Conservation (phyloP, 2,329 filamentous ascomycete genomes). For the Apiospora koreana region DNA sequence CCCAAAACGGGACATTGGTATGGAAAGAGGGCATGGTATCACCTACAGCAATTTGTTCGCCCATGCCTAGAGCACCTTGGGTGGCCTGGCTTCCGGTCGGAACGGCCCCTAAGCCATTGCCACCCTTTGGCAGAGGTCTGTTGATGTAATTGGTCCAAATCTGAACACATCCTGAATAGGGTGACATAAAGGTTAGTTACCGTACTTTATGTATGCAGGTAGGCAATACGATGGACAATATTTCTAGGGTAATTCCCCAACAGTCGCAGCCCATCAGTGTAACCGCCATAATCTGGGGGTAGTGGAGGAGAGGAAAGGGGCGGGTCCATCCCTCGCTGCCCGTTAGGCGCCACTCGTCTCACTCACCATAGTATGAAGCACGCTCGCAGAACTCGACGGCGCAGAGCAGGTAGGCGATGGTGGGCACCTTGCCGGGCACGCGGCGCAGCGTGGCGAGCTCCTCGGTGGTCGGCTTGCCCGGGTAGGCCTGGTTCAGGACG, state of each 20-base stretch:
- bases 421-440: constrained; percentile 51
- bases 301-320: not conserved
- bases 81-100: constrained; percentile 43
- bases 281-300: not conserved
- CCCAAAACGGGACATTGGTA: not conserved
- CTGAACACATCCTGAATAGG: constrained; percentile 7
- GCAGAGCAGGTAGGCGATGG: constrained; percentile 56
- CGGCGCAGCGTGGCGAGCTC: constrained; percentile 39
- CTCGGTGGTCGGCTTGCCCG: constrained; percentile 47
- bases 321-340: no score
- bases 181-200: not conserved
- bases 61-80: constrained; percentile 60
- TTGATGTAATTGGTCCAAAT: constrained; percentile 59
- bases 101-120: constrained; percentile 47
- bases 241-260: no score
- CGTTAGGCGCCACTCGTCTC: not conserved
- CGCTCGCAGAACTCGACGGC: constrained; percentile 62
- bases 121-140: constrained; percentile 55
- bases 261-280: no score
- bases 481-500: constrained; percentile 29
- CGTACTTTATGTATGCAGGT: no score
- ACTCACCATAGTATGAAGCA: constrained; percentile 61
- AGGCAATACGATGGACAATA: constrained; percentile 34
- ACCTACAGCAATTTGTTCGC: constrained; percentile 44
- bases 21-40: not conserved